Evolutionary conservation across 2,329 filamentous ascomycete genomes (phyloP), one percentile per base, ranked within the genome.

Genomic region (Cladosporium velox): DNA sequence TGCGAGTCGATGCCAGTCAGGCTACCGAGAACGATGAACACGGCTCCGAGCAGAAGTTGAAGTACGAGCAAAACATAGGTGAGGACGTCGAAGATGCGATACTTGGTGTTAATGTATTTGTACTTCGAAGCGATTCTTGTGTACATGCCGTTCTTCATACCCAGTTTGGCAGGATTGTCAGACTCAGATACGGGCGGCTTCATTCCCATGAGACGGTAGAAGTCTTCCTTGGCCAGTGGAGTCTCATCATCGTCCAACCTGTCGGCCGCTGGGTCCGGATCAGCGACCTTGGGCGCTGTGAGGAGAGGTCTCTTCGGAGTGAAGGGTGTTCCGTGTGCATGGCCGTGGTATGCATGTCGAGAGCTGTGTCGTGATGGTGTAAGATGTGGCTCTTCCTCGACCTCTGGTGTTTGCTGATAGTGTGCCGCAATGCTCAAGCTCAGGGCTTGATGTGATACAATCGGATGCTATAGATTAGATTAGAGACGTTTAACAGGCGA

Each of bases 1-100:
- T 77, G 75, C 15, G 70, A 70, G 49, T 73, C 70, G 21, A 75
- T 66, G 32, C 67, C 58, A 32, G 67, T 49, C 28, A 75, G 58
- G 12, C 72, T 70, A 35, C 77, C 77, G 18, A 79, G 72, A 1
- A 79, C 66, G 67, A 79, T 77, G 59, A 79, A 74, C 1, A 77
- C 69, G 11, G 77, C 76, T 32, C 72, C 74, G 11, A 79, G 67
- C 14, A 77, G 51, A 32, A 78, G 70, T 62, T 79, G 77, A 3
- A 73, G 54, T 1, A 75, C 68, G 21, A 79, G 69, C 41, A 76
- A 70, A 47, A 72, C 68, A 67, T 76, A 75, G 7, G 69, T 71
- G 7, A 73, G 49, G 26, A 72, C 44, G 32, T 74, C 73, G 69
- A 75, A 78, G 61, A 75, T 59, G 28, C 67, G 68, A 64, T 76